Conservation (phyloP, 2,329 filamentous ascomycete genomes). For the Ceratocystis variospora region DNA sequence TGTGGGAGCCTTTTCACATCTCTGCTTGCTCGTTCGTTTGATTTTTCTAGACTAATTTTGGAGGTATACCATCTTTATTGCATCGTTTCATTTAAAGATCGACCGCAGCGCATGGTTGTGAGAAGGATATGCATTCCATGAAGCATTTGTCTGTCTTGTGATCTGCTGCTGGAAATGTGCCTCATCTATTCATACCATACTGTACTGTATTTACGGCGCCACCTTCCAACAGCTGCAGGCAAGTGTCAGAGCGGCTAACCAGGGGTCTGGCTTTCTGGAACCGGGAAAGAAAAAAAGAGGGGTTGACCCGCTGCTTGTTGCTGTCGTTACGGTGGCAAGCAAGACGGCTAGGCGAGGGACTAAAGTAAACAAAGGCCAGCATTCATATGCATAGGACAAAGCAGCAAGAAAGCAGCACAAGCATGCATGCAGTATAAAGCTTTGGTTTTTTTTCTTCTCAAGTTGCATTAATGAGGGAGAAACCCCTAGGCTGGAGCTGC, state of each 20-base stretch:
- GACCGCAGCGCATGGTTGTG: not conserved
- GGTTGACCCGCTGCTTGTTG: not conserved
- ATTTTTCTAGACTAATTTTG: slow-evolving; percentile 4
- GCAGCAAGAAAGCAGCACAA: not conserved
- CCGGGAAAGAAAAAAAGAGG: not conserved
- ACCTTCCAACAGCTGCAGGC: not conserved
- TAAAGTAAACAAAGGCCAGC: slow-evolving; percentile 1
- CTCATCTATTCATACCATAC: not conserved
- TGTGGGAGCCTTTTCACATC: not conserved
- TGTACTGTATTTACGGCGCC: not conserved
- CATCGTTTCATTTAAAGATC: not conserved
- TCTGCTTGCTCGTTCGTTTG: not conserved
- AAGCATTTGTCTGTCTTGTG: too few species aligned
- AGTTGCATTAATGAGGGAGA: not conserved
- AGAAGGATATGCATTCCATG: too few species aligned
- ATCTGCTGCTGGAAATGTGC: not conserved
- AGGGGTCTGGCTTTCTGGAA: not conserved
- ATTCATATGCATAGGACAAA: not conserved
- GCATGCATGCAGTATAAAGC: not conserved
- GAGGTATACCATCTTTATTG: slow-evolving; percentile 3
- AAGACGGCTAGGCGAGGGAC: not conserved
- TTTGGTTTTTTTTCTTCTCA: not conserved
- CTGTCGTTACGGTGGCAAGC: slow-evolving; percentile 1
- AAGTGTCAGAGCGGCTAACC: not conserved
- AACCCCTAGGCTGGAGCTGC: not conserved